Evolutionary conservation across 768 basidiomycete species (phyloP), one percentile per base, ranked within the genome.

Genomic region (Peribolospora kevripleyi): DNA sequence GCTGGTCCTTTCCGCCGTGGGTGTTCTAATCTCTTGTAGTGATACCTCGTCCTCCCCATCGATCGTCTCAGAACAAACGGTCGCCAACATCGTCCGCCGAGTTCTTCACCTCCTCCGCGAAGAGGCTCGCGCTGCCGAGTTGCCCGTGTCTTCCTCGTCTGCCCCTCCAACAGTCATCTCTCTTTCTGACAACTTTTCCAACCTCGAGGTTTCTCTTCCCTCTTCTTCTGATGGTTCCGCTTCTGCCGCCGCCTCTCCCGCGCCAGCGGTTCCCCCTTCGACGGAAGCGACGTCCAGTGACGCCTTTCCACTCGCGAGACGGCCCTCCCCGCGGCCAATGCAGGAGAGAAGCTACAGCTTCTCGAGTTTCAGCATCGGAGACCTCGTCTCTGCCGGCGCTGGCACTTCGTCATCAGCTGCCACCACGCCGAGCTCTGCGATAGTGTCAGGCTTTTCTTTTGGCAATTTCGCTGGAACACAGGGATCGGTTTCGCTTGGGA

Each of bases 61-160:
- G 11, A 37, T 9, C 2, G 37, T 2, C 6, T 54, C 68, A 95
- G 93, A 98, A 66, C 81, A 90, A 64, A 83, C 87, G 48, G 82
- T 93, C 42, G 87, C 87, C 36, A 97, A 97, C 66, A 90, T 90
- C 25, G 81, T 90, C 46, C 78, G 88, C 45, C 86, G 86, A 63
- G 79, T 95, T 36, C 71, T 95, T 38, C 86, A 90, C 65, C 82
- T 93, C 63, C 81, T 98, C 55, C 77, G 87, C 51, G 93, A 98
- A 68, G 93, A 98, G 65, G 90, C 87, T 66, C 74, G 82, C 57
- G 83, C 88, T 4, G 85, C 85, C 2, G 77, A 74, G 10, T 71
- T 69, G 60, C 76, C 71, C 54, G 67, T 68, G 13, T 65, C 70
- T 0, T 63, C 70, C 6, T 63, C 68, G 2, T 63, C 70, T 39